Evolutionary conservation across 2,329 filamentous ascomycete species (phyloP).

Genomic region (Purpureocillium takamizusanense): DNA sequence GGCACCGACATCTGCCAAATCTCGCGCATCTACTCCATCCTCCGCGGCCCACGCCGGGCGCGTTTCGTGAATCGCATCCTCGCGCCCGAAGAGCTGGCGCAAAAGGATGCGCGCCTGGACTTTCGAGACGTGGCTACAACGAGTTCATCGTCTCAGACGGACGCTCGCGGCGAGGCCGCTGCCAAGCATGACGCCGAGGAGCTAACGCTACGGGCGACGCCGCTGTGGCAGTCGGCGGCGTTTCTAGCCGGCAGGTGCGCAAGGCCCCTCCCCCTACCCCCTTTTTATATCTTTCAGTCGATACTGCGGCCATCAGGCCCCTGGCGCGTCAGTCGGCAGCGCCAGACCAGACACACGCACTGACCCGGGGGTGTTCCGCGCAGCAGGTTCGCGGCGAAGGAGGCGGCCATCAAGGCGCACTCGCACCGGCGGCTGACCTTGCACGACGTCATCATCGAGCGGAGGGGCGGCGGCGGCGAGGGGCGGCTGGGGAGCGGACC

Average conservation of each 20-base stretch:
- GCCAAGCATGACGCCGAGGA: neutral
- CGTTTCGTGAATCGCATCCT: slow-evolving; percentile 42
- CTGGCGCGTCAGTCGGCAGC: no score
- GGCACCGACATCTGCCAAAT: slow-evolving; percentile 75
- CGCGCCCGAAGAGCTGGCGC: slow-evolving; percentile 22
- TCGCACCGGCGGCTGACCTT: slow-evolving; percentile 48
- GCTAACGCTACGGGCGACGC: slow-evolving; percentile 7
- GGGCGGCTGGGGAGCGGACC: slow-evolving; percentile 26
- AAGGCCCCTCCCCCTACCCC: neutral
- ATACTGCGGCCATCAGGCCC: no score
- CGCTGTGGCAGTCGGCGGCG: slow-evolving; percentile 24
- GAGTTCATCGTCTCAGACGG: neutral
- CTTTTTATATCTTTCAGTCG: no score
- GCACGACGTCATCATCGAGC: slow-evolving; percentile 47
- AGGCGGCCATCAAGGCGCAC: slow-evolving; percentile 66
- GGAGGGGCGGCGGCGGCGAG: slow-evolving; percentile 10
- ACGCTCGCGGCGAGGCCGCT: no score
- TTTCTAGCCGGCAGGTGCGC: slow-evolving; percentile 26
- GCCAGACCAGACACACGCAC: no score
- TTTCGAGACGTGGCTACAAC: neutral
- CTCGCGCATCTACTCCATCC: slow-evolving; percentile 51
- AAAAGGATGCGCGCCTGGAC: slow-evolving; percentile 12
- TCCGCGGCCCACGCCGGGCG: slow-evolving; percentile 32
- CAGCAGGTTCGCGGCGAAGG: slow-evolving; percentile 63
- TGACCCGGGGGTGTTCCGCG: no score